Evolutionary conservation across 495 filamentous ascomycete species (phyloP).

Genomic region (Mycothermus thermophilus): DNA sequence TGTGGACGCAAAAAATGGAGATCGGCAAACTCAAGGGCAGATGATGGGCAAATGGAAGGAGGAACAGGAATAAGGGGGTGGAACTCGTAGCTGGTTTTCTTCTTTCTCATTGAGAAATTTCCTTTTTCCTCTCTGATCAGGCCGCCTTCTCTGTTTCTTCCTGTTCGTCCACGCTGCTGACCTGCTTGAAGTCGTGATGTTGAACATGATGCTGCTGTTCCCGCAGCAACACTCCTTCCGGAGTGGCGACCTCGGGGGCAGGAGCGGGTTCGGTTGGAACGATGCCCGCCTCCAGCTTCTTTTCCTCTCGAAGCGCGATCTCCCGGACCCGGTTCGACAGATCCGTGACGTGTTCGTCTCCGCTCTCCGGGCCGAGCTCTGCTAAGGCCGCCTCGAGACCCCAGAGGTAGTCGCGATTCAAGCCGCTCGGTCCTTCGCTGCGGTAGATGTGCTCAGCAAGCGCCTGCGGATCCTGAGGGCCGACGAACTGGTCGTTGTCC

Average conservation of each 20-base stretch:
- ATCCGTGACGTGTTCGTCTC: conserved; percentile 68
- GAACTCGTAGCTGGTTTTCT: conserved; percentile 6
- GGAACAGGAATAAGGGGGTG: too few relatives aligned
- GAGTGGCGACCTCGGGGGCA: conserved; percentile 9
- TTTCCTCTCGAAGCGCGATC: conserved; percentile 19
- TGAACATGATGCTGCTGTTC: conserved; percentile 9
- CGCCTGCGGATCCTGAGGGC: conserved; percentile 61
- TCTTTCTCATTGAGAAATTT: conserved; percentile 1
- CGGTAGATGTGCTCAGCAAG: conserved; percentile 75
- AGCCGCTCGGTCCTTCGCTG: conserved; percentile 70
- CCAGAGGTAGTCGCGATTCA: conserved; percentile 84
- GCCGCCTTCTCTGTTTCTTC: conserved; percentile 42
- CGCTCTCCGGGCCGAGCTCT: conserved; percentile 60
- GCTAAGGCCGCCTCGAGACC: conserved; percentile 64
- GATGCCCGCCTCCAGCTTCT: conserved; percentile 9
- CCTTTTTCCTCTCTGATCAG: conserved; percentile 9
- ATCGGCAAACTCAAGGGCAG: conserved; percentile 1
- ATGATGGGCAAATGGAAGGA: conserved; percentile 1
- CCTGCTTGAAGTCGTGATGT: conserved; percentile 30
- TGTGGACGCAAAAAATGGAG: background rate
- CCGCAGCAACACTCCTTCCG: conserved; percentile 4
- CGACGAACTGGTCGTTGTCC: conserved; percentile 83
- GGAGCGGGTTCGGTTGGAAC: conserved; percentile 9
- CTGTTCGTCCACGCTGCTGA: conserved; percentile 42
- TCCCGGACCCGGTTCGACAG: conserved; percentile 43